A percentile compares a stretch with the other conserved stretches of the same genome.
phyloP scores from a whole-genome alignment of 139 green algal genomes.

The Nannochloris sp. region DNA sequence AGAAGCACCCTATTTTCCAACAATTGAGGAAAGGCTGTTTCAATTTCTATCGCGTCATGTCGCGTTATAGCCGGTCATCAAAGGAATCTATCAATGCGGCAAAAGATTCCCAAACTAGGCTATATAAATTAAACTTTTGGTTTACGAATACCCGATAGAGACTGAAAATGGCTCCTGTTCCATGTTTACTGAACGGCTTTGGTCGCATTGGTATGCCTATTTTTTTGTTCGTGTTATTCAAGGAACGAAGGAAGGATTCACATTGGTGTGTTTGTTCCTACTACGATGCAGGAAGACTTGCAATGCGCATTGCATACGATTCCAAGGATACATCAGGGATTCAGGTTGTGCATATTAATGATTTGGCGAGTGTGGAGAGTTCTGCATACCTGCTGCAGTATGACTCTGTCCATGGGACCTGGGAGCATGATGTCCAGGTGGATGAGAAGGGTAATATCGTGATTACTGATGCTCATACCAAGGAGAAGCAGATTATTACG shows the following conservation, averaged over 20 bases:
- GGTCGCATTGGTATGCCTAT: no score
- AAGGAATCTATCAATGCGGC: no score
- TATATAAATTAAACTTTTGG: no score
- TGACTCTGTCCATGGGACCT: constrained; percentile 67
- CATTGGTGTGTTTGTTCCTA: constrained; percentile 5
- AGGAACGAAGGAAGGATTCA: neutral
- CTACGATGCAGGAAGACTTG: constrained; percentile 32
- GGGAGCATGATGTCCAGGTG: constrained; percentile 31
- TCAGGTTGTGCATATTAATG: constrained; percentile 72
- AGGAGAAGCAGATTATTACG: constrained; percentile 20
- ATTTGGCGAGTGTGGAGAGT: constrained; percentile 47
- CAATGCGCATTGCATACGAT: constrained; percentile 36
- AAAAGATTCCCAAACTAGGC: no score
- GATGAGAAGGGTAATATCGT: constrained; percentile 35
- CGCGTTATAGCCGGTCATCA: no score
- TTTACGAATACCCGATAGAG: no score
- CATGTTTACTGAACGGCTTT: no score
- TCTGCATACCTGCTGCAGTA: constrained; percentile 74
- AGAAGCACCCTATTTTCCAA: no score
- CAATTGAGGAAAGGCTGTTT: no score
- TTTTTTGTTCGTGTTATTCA: no score
- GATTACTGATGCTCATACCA: constrained; percentile 16
- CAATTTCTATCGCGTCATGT: no score
- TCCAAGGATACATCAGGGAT: constrained; percentile 2
- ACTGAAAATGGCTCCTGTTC: no score